phyloP scores from a whole-genome alignment of 345 rosid genomes.

The Euphorbia pulcherrima region DNA sequence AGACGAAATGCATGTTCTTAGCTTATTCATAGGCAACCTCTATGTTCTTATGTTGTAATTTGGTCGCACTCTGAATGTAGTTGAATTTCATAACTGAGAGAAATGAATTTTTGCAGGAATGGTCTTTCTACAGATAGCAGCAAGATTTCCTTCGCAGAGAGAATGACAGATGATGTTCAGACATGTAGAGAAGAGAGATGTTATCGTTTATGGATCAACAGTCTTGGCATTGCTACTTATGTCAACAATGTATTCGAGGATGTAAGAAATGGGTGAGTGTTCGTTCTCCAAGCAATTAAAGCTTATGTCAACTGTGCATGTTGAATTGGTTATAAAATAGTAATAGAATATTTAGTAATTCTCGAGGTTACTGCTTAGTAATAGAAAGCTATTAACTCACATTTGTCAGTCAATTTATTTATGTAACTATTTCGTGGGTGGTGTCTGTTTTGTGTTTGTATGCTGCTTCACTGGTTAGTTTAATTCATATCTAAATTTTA shows the following conservation, averaged over 20 bases:
- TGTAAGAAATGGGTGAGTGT: slow-evolving; percentile 74
- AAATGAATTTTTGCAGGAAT: slow-evolving; percentile 53
- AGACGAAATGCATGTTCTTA: not conserved
- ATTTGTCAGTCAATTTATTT: not conserved
- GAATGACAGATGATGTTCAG: slow-evolving; percentile 80
- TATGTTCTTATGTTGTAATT: not conserved
- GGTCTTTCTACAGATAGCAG: slow-evolving; percentile 68
- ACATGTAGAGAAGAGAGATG: slow-evolving; percentile 90
- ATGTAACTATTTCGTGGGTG: not conserved
- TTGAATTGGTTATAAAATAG: not conserved
- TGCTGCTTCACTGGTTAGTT: not conserved
- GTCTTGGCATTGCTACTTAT: slow-evolving; percentile 71
- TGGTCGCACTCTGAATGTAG: not conserved
- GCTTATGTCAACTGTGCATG: not conserved
- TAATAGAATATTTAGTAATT: not conserved
- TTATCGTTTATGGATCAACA: slow-evolving; percentile 87
- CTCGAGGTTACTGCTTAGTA: not conserved
- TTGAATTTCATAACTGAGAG: slow-evolving; percentile 4
- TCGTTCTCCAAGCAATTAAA: slow-evolving; percentile 6
- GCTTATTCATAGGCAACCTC: not conserved
- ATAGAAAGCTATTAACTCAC: no score
- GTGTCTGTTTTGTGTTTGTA: not conserved
- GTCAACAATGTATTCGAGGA: slow-evolving; percentile 88
- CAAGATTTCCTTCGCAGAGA: slow-evolving; percentile 75
- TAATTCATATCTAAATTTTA: not conserved